Evolutionary conservation across 2,329 filamentous ascomycete genomes (phyloP), one percentile per base, ranked within the genome.

Genomic region (Alternaria alternata): DNA sequence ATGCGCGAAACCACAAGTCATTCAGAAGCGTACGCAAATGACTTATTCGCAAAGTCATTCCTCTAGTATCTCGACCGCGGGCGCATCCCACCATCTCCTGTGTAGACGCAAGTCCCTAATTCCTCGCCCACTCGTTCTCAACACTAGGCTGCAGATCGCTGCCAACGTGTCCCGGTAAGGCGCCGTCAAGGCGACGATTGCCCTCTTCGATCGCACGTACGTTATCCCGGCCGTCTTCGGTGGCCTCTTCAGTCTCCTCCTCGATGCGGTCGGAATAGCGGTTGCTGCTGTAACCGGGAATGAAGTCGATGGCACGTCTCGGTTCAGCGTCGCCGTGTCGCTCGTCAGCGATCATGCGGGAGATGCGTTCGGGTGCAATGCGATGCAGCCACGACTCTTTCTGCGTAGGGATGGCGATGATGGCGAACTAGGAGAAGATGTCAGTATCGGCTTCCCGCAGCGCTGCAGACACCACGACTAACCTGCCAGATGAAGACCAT

Each of bases 401-500:
- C 20, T 72, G 60, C 2, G 71, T 76, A 18, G 75, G 73, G 0
- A 71, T 65, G 7, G 57, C 70, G 41, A 78, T 74, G 56, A 78
- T 76, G 1, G 63, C 51, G 32, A 76, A 68, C 75, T 77, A 38
- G 5, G 4, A n/a, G 14, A 7, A 41, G 14, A 12, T 18, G 32
- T 65, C 20, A 66, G 51, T 36, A 28, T n/a, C n/a, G 26, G 28
- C 24, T 5, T n/a, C 18, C 22, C 5, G 9, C 6, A 18, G 8
- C 18, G 22, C 28, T 11, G 1, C 28, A 30, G 11, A 11, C 11
- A 9, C 28, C 43, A 9, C 22, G 3, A 61, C 73, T 28, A 42
- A 72, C 74, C 72, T 76, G 72, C 49, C 76, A 78, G 7, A 77
- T 18, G 34, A 76, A 73, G 2, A 78, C 75, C 53, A 78, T 55